Base-by-base conservation (phyloP, 2,329 filamentous ascomycete species). In the Diaporthe destruens region DNA sequence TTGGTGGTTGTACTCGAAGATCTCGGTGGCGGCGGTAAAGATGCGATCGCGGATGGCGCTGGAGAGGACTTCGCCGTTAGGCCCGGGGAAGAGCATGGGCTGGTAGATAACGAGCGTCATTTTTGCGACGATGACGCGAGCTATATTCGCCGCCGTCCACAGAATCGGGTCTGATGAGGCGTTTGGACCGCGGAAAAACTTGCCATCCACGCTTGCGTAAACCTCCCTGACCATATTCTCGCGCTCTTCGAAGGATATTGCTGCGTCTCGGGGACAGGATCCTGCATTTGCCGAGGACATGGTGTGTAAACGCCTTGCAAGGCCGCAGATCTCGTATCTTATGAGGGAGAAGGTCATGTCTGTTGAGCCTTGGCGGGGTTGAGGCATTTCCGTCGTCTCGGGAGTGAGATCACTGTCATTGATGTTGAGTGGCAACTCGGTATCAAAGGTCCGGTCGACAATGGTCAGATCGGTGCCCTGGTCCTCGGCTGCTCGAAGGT, bases 401-500 rank as follows among this genome's bases (percentile, higher is more conserved):
- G 85, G 82, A 11, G 77, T 79, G 39, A 89, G 81, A 69, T 89
- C 88, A 1, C 75, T 74, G 71, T 90, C 88, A 76, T 91, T 89
- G 73, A 91, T 81, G 75, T 91, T 91, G 9, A 87, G 79, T 0
- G 90, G 89, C 6, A 87, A 79, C 51, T 82, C 83, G 0, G 88
- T 90, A 74, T 91, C 88, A 51, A 85, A 88, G 8, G 81, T 83
- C 11, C 81, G 78, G 16, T 83, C 80, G 1, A 83, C 77, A 1
- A 89, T 85, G 0, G 82, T 85, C 23, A 88, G 78, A 25, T 85
- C 86, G 3, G 85, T 86, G 1, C 89, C 89, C 55, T 89, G 87
- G 36, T 90, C 87, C 74, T 91, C 89, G 4, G 89, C 87, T 0
- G 87, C 85, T n/a, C 88, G 84, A 11, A 88, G 82, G 74, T 93